Percentiles rank a stretch among this genome's conserved stretches.
Evolutionary conservation across 2,329 filamentous ascomycete species (phyloP).

Genomic region (Cladosporium oxysporum): DNA sequence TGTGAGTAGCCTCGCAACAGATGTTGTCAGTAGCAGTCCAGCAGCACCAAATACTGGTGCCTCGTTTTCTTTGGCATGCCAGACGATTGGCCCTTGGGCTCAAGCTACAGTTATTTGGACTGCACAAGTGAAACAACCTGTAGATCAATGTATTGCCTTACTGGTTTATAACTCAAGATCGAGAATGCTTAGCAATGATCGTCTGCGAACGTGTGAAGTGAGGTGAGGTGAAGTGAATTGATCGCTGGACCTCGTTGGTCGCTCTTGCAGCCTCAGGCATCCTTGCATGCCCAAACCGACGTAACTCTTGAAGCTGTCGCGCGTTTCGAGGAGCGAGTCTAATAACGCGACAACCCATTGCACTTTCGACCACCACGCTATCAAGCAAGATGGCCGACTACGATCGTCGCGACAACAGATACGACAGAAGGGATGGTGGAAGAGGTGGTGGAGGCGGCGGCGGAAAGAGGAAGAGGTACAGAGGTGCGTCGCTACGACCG

Average conservation of each 20-base stretch:
- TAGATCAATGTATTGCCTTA: not conserved
- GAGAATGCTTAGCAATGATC: not conserved
- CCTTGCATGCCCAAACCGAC: not conserved
- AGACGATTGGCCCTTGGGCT: not conserved
- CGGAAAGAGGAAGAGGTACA: conserved; percentile 18
- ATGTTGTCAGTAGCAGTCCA: not conserved
- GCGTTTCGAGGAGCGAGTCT: conserved; percentile 11
- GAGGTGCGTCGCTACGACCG: not conserved
- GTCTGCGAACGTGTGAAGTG: not conserved
- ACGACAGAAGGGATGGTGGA: not conserved
- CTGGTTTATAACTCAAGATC: not conserved
- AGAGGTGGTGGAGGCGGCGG: conserved; percentile 12
- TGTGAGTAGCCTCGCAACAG: not conserved
- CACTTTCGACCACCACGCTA: not conserved
- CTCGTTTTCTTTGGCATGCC: not conserved
- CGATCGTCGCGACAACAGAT: conserved; percentile 18
- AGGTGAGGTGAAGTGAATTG: not conserved
- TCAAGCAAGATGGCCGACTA: conserved; percentile 17
- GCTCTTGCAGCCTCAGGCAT: not conserved
- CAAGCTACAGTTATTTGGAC: not conserved
- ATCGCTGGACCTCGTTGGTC: not conserved
- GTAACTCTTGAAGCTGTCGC: conserved; percentile 13
- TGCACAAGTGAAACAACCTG: not conserved
- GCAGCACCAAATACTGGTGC: not conserved
- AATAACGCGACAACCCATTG: conserved; percentile 7